Conservation (phyloP, 306 rosid species). For the Prunus davidiana region DNA sequence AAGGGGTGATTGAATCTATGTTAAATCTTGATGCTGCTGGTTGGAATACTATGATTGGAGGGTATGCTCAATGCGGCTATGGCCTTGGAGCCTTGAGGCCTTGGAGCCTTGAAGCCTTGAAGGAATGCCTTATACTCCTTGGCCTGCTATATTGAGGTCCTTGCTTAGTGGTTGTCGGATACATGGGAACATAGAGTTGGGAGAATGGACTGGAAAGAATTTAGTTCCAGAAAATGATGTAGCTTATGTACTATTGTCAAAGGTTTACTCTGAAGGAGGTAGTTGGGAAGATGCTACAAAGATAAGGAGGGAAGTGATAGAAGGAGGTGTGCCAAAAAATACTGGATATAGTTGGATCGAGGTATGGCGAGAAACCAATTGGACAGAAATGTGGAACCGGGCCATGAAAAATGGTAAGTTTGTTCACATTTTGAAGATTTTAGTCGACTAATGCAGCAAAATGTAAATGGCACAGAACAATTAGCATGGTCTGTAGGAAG, state of each 20-base stretch:
- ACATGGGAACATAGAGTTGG: slow-evolving; percentile 42
- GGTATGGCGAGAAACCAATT: slow-evolving; percentile 15
- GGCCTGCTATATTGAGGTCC: slow-evolving; percentile 60
- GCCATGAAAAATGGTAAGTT: not conserved
- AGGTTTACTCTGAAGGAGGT: slow-evolving; percentile 46
- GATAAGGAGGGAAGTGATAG: slow-evolving; percentile 32
- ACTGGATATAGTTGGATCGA: slow-evolving; percentile 50
- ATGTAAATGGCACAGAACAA: no score
- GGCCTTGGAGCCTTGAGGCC: slow-evolving; percentile 36
- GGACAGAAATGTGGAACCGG: not conserved
- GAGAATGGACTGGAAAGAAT: slow-evolving; percentile 45
- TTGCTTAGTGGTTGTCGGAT: slow-evolving; percentile 57
- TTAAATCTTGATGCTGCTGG: slow-evolving; percentile 39
- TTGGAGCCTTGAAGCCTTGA: slow-evolving; percentile 31
- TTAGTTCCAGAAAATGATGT: slow-evolving; percentile 41
- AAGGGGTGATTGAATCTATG: slow-evolving; percentile 35
- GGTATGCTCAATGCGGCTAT: slow-evolving; percentile 32
- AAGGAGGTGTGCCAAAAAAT: slow-evolving; percentile 32
- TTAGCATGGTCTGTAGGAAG: no score
- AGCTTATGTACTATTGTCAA: slow-evolving; percentile 36
- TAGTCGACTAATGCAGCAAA: no score
- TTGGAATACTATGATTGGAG: slow-evolving; percentile 62
- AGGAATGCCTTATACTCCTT: slow-evolving; percentile 49
- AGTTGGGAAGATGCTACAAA: slow-evolving; percentile 51
- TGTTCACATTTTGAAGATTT: no score